These are phyloP conservation scores for Knoxia roxburghii DNA, from an alignment of 257 asterid genomes.

Conservation along the genomic window DNA sequence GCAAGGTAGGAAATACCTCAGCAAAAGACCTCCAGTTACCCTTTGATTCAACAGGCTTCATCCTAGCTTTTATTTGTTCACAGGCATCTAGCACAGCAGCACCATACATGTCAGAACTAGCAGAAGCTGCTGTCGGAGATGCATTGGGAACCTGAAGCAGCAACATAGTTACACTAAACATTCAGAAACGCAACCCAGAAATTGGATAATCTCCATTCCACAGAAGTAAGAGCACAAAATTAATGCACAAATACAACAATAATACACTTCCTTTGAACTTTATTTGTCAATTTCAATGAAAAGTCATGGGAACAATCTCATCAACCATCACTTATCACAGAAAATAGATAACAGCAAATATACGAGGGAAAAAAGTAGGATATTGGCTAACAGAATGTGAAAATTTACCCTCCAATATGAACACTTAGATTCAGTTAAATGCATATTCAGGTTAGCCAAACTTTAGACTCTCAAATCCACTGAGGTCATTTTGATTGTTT, in stretches of 20 bases:
- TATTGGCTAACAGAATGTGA: not conserved
- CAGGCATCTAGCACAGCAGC: conserved; percentile 98
- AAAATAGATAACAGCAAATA: not conserved
- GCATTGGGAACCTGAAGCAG: conserved; percentile 80
- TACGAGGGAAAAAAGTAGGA: not conserved
- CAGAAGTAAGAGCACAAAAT: not conserved
- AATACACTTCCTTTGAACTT: not conserved
- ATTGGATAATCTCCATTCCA: not conserved
- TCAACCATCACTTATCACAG: not conserved
- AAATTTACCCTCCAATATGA: not conserved
- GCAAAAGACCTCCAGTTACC: conserved; percentile 55
- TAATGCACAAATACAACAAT: not conserved
- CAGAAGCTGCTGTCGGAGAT: conserved; percentile 99
- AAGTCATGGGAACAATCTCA: not conserved
- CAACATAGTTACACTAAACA: not conserved
- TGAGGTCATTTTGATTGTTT: not conserved
- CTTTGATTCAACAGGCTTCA: conserved; percentile 63
- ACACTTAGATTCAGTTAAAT: not conserved
- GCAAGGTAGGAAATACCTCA: conserved; percentile 44
- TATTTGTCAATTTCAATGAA: not conserved
- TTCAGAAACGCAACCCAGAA: not conserved
- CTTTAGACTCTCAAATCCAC: not conserved
- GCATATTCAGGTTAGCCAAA: not conserved
- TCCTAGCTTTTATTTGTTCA: conserved; percentile 84
- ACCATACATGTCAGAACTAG: conserved; percentile 94